Base-by-base conservation (phyloP, 768 basidiomycete genomes). In the Ephemerocybe angulata region DNA sequence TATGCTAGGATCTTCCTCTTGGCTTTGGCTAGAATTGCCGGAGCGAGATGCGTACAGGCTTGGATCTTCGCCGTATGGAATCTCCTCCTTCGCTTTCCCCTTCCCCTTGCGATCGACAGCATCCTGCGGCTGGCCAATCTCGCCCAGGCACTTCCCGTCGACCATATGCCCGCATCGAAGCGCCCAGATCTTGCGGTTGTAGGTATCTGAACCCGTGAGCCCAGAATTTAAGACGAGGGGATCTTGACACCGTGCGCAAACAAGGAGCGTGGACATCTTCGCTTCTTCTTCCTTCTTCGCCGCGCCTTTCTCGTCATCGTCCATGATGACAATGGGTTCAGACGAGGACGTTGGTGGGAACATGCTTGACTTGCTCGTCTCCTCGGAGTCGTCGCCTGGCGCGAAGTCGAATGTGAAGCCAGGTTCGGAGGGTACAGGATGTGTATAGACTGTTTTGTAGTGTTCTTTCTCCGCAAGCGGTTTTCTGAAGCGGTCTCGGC, bases 91-190 rank as follows among this genome's bases (percentile, higher is more conserved):
- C 41, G 71, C 77, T 62, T 78, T 83, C 22, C 79, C 81, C 58
- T 82, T 83, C n/a, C 65, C 69, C 47, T 71, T 69, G 19, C 52
- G 48, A 40, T 59, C 60, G 52, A 49, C 60, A 27, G 50, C 49
- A 13, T 35, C 10, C 38, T n/a, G 47, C 2, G 82, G 86, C 31
- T 72, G 67, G 64, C 85, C 83, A 47, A 91, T 60, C 58, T 77
- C 73, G 56, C 77, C 77, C 1, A 86, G 68, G 60, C 89, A 92
- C 65, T 86, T 88, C 47, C 87, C 90, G 59, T 91, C 89, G 0
- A 91, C 75, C 61, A 92, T 67, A 63, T 92, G 90, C 0, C 89
- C 89, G 50, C 89, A 92, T 37, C 86, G 74, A 56, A 92, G 68
- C 1, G 79, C 83, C 89, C 88, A 91, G 7, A 91, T 69, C 40